Base-by-base conservation (phyloP, 202 grass and related monocot species). In the Eragrostis tef region DNA sequence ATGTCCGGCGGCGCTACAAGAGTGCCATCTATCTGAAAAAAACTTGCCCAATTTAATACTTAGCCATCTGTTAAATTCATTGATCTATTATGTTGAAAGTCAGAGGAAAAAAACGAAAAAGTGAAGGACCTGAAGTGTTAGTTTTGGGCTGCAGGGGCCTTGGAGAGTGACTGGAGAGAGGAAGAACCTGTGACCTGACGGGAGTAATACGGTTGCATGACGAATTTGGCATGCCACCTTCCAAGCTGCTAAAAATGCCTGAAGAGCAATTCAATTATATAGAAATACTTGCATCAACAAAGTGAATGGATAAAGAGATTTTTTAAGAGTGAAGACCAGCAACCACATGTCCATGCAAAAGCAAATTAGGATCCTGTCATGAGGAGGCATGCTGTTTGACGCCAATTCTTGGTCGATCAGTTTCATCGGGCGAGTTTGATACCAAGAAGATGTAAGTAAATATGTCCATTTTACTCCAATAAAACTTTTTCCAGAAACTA, bases 161-260 rank as follows among this genome's bases (percentile, higher is more conserved):
- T 88, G 87, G 27, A 94, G 71, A 41, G 66, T 94, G 64, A 92
- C 62, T 59, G 85, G 85, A 49, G 70, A 76, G 12, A 90, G 11
- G n/a, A 94, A 79, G 79, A 92, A 92, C 48, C 27, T 67, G 58
- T 66, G 87, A 16, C 51, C 79, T 50, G 87, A 86, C 9, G 89
- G 93, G 25, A 92, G 26, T 5, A 79, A 24, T 39, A 94, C 48
- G 13, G 85, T 94, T 43, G 93, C 79, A 36, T 50, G 79, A 2
- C 69, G 73, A 64, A 92, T 72, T 51, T 59, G 47, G 78, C 89
- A 92, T 43, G 92, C 89, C 45, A 49, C 22, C 77, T 25, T 86
- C 92, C 92, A 94, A 84, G 92, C 92, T 74, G 67, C 83, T 45
- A 81, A 67, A 42, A 94, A 79, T 79, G 87, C 87, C 92, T 94